Conservation (phyloP, 495 filamentous ascomycete species). For the Hypoxylon lienhwacheense region DNA sequence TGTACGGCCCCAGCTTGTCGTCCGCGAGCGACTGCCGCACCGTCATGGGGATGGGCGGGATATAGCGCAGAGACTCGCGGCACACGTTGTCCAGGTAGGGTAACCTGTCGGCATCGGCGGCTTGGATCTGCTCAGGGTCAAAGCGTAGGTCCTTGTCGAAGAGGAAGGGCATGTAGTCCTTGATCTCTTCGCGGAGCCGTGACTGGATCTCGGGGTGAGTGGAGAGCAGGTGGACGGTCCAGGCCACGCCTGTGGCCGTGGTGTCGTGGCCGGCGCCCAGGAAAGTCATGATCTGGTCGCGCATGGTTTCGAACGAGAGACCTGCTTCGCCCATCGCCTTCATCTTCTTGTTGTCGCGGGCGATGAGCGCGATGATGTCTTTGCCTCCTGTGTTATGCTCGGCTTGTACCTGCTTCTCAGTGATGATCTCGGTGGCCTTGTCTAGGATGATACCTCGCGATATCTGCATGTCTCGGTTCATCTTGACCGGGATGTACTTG, state of each 20-base stretch:
- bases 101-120: conserved; percentile 37
- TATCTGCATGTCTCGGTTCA: conserved; percentile 50
- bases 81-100: conserved; percentile 51
- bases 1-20: conserved; percentile 35
- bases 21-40: conserved; percentile 40
- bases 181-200: conserved; percentile 42
- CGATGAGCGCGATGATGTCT: conserved; percentile 52
- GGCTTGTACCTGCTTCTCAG: conserved; percentile 44
- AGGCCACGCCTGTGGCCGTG: conserved; percentile 43
- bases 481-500: conserved; percentile 48
- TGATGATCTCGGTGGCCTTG: conserved; percentile 42
- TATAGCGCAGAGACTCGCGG: conserved; percentile 53
- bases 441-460: conserved; percentile 45
- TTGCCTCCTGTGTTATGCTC: conserved; percentile 46
- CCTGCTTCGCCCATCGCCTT: conserved; percentile 41
- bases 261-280: conserved; percentile 47
- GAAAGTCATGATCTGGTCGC: conserved; percentile 54
- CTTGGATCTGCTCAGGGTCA: conserved; percentile 11
- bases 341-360: conserved; percentile 44
- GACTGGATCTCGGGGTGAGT: conserved; percentile 41
- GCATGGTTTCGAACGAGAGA: conserved; percentile 49
- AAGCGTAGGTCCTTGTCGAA: conserved; percentile 30
- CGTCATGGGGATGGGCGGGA: conserved; percentile 50
- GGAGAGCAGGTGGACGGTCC: conserved; percentile 42
- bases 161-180: conserved; percentile 46